These are phyloP conservation scores for Tulasnella sp. DNA, from an alignment of 768 basidiomycete genomes.

Conservation along the genomic window DNA sequence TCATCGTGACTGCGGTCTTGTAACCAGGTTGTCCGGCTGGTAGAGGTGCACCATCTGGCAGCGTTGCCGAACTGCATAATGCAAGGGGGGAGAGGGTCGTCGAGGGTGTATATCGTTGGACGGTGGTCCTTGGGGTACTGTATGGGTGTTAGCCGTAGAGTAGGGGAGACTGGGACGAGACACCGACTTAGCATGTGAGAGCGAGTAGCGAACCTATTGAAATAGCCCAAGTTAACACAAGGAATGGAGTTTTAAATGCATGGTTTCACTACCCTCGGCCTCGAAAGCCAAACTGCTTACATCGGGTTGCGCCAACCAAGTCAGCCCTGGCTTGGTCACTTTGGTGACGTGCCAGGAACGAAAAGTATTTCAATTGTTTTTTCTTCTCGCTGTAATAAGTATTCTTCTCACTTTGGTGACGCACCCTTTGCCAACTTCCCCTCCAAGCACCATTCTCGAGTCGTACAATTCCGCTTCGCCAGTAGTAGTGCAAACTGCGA, in stretches of 20 bases:
- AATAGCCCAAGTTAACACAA: background rate
- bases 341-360: background rate
- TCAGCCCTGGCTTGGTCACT: slow-evolving; percentile 1
- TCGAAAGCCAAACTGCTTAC: slow-evolving; percentile 5
- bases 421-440: background rate
- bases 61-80: background rate
- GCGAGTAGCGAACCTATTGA: background rate
- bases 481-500: background rate
- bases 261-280: background rate
- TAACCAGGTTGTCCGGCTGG: background rate
- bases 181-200: slow-evolving; percentile 5
- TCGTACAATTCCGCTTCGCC: slow-evolving; percentile 16
- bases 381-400: background rate
- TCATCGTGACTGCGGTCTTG: background rate
- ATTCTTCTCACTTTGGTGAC: background rate
- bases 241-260: background rate
- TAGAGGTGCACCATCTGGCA: slow-evolving; percentile 14
- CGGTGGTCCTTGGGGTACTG: background rate
- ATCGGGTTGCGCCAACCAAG: slow-evolving; percentile 1
- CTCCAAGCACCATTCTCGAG: slow-evolving; percentile 1
- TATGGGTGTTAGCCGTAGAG: background rate
- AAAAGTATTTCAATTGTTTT: background rate
- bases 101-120: slow-evolving; percentile 17
- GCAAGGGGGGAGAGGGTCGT: slow-evolving; percentile 10
- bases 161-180: background rate